These are phyloP conservation scores for Bipolaris oryzae DNA, from an alignment of 2,329 filamentous ascomycete genomes.

Conservation along the genomic window DNA sequence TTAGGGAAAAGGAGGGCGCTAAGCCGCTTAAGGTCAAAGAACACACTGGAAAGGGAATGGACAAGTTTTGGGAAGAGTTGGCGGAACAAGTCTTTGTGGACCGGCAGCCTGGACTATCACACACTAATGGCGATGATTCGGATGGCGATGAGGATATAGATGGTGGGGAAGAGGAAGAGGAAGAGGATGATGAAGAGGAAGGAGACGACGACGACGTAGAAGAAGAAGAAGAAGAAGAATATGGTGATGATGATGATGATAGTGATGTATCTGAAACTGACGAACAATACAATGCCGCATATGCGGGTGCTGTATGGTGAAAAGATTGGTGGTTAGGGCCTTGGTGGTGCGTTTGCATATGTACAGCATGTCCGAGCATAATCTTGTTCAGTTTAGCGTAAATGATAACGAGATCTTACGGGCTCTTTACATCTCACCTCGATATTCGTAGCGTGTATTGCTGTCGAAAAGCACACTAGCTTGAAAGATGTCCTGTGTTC, in stretches of 20 bases:
- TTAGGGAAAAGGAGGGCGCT: conserved; percentile 9
- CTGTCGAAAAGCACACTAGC: too few relatives aligned
- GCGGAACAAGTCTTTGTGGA: conserved; percentile 18
- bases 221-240: conserved; percentile 1
- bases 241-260: background rate
- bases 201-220: background rate
- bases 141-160: conserved; percentile 26
- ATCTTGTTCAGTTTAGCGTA: background rate
- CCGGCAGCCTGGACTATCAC: conserved; percentile 14
- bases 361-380: background rate
- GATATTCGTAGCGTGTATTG: too few relatives aligned
- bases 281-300: background rate
- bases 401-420: background rate
- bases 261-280: background rate
- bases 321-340: too few relatives aligned
- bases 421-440: background rate
- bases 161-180: conserved; percentile 17
- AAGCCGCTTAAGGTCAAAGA: conserved; percentile 12
- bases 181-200: conserved; percentile 13
- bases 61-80: conserved; percentile 19
- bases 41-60: conserved; percentile 21
- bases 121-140: conserved; percentile 1
- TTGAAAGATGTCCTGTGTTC: too few relatives aligned
- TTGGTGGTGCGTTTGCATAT: background rate
- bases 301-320: too few relatives aligned